A percentile compares a stretch with the other conserved stretches of the same genome.
Evolutionary conservation across 2,329 filamentous ascomycete species (phyloP).

Genomic region (Aspergillus neoniger): DNA sequence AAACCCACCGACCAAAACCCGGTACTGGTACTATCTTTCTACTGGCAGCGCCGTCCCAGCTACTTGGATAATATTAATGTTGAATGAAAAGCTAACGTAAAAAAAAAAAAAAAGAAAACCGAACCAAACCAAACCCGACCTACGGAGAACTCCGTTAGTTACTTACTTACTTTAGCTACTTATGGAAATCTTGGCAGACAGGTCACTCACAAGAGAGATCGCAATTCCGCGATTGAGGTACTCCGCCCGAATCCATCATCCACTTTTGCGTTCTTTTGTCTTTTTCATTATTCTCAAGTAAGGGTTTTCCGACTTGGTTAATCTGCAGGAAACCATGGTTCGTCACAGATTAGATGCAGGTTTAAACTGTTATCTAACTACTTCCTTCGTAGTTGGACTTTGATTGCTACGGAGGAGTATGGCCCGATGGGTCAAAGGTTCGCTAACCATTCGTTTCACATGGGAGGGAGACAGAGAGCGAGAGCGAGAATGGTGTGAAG

Average conservation of each 20-base stretch:
- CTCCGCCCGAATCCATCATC: not conserved
- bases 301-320: not conserved
- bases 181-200: too few relatives aligned
- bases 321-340: constrained; percentile 10
- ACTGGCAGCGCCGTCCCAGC: not conserved
- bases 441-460: too few relatives aligned
- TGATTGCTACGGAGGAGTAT: not conserved
- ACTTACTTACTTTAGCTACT: too few relatives aligned
- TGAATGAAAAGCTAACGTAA: not conserved
- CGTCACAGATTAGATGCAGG: constrained; percentile 4
- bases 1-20: too few relatives aligned
- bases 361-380: not conserved
- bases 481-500: too few relatives aligned
- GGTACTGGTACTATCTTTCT: not conserved
- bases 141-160: too few relatives aligned
- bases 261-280: too few relatives aligned
- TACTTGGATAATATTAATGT: not conserved
- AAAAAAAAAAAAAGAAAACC: too few relatives aligned
- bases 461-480: too few relatives aligned
- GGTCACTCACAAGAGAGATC: not conserved
- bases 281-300: too few relatives aligned
- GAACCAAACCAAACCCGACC: too few relatives aligned
- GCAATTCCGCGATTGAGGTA: not conserved
- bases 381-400: not conserved
- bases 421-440: not conserved